These are phyloP conservation scores for Daedalea quercina DNA, from an alignment of 768 basidiomycete species.

Conservation along the genomic window DNA sequence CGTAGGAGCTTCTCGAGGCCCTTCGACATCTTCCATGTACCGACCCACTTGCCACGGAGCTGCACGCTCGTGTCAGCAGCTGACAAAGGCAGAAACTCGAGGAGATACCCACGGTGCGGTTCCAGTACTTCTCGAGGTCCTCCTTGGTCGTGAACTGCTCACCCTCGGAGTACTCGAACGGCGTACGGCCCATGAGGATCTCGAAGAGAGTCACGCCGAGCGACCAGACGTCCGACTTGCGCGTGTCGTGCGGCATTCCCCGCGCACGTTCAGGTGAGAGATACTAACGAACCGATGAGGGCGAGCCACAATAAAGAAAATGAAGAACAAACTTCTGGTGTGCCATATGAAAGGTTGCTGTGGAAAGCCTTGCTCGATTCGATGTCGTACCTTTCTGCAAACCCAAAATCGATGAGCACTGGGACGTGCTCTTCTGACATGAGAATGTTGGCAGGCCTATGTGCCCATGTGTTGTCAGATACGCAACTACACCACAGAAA, in stretches of 20 bases:
- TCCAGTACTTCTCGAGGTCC: constrained; percentile 82
- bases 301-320: not conserved
- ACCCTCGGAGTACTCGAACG: constrained; percentile 78
- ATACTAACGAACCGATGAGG: constrained; percentile 45
- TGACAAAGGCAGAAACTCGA: not conserved
- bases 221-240: constrained; percentile 86
- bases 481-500: not conserved
- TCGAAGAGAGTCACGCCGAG: constrained; percentile 91
- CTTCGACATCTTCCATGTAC: constrained; percentile 65
- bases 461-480: not conserved
- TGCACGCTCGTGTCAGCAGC: constrained; percentile 16
- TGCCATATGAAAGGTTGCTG: constrained; percentile 82
- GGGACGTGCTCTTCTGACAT: constrained; percentile 73
- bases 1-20: constrained; percentile 59
- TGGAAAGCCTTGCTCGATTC: constrained; percentile 62
- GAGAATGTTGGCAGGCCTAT: constrained; percentile 88
- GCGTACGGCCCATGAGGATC: constrained; percentile 86
- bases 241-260: constrained; percentile 86
- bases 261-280: constrained; percentile 88
- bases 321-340: constrained; percentile 62
- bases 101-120: constrained; percentile 55
- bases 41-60: constrained; percentile 84
- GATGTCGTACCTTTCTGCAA: constrained; percentile 81
- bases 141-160: constrained; percentile 76
- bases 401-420: constrained; percentile 94